Evolutionary conservation across 257 asterid species (phyloP).

Genomic region (Nicotiana knightiana): DNA sequence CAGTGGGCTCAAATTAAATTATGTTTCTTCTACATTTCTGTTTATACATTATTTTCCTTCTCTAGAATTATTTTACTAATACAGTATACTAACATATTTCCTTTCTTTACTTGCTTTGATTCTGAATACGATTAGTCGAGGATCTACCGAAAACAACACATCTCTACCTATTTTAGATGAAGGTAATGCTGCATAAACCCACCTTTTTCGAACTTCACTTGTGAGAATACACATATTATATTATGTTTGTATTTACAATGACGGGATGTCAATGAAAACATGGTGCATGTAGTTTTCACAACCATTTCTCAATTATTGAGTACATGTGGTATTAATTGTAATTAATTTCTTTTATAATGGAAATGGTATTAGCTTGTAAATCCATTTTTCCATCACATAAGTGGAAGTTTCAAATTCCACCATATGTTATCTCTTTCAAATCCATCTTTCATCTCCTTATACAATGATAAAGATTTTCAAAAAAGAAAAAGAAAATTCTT

Average conservation of each 20-base stretch:
- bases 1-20: too few relatives aligned
- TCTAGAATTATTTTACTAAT: too few relatives aligned
- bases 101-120: too few relatives aligned
- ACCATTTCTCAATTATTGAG: background rate
- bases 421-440: background rate
- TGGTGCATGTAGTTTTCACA: background rate
- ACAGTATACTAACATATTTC: too few relatives aligned
- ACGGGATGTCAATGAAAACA: background rate
- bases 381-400: background rate
- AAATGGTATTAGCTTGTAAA: background rate
- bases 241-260: too few relatives aligned
- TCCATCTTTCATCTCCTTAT: background rate
- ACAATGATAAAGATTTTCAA: too few relatives aligned
- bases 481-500: too few relatives aligned
- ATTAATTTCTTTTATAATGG: background rate
- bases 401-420: background rate
- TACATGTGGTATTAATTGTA: background rate
- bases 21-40: too few relatives aligned
- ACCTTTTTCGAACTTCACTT: rapidly evolving
- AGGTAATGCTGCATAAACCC: rapidly evolving
- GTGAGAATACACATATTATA: too few relatives aligned
- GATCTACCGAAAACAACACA: rapidly evolving
- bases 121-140: too few relatives aligned
- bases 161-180: too few relatives aligned
- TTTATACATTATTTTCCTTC: too few relatives aligned